These are phyloP conservation scores for Cercophora newfieldiana DNA, from an alignment of 495 filamentous ascomycete species.

Conservation along the genomic window DNA sequence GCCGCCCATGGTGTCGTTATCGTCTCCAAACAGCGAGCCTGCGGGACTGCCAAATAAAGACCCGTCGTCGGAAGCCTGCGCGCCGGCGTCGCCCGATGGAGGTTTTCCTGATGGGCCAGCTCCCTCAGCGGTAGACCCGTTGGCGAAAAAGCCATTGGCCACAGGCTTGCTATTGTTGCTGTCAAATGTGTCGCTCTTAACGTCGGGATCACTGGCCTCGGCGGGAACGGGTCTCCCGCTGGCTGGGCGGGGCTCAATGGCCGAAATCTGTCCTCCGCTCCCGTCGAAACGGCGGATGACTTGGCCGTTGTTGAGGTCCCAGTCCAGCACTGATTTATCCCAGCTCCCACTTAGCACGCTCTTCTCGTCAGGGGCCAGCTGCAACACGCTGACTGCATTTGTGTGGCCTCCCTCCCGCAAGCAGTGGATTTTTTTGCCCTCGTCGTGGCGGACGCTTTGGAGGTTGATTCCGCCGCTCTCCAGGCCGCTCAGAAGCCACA, in stretches of 20 bases:
- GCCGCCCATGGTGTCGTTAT: constrained; percentile 59
- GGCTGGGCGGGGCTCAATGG: constrained; percentile 81
- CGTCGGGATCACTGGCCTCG: constrained; percentile 59
- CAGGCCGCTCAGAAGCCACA: constrained; percentile 88
- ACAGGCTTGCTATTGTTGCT: constrained; percentile 49
- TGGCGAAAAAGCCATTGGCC: constrained; percentile 47
- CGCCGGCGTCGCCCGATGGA: neutral
- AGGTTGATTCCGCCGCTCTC: constrained; percentile 92
- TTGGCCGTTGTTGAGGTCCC: constrained; percentile 90
- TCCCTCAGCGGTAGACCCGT: constrained; percentile 31
- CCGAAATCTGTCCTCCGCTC: constrained; percentile 79
- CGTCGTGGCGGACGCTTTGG: constrained; percentile 91
- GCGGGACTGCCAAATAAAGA: constrained; percentile 62
- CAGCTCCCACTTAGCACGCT: constrained; percentile 91
- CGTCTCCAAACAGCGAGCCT: constrained; percentile 58
- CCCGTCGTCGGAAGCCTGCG: constrained; percentile 70
- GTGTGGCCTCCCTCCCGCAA: constrained; percentile 71
- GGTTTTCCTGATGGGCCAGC: neutral
- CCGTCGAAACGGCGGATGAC: constrained; percentile 71
- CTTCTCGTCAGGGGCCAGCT: constrained; percentile 78
- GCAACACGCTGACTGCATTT: constrained; percentile 87
- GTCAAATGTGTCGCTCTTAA: constrained; percentile 66
- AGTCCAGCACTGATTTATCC: constrained; percentile 92
- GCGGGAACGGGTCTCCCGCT: constrained; percentile 72
- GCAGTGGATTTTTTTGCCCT: constrained; percentile 81